Evolutionary conservation across 306 rosid genomes (phyloP).

Genomic region (Malus sylvestris): DNA sequence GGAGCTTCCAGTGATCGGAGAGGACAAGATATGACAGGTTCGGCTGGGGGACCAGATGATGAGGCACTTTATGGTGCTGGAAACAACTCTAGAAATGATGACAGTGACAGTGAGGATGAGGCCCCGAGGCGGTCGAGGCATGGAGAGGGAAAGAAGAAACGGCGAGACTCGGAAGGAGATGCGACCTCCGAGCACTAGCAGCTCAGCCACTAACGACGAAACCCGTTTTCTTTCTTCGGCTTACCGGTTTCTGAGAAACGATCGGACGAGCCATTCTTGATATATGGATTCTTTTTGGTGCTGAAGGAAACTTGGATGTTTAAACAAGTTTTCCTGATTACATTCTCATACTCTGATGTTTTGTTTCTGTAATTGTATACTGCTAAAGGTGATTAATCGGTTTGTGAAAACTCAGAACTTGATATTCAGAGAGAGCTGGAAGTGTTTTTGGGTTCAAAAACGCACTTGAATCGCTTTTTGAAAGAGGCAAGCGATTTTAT

Average conservation of each 20-base stretch:
- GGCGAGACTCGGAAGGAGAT: conserved; percentile 61
- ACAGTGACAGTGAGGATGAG: conserved; percentile 93
- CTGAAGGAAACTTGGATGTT: background rate
- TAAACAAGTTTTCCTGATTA: background rate
- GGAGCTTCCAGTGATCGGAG: conserved; percentile 45
- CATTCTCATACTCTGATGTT: no score
- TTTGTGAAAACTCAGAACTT: no score
- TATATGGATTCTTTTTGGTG: conserved; percentile 13
- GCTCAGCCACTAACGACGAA: conserved; percentile 24
- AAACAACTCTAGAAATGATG: conserved; percentile 54
- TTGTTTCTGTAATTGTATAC: no score
- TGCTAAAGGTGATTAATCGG: no score
- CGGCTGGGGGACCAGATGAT: conserved; percentile 61
- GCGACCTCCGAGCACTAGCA: conserved; percentile 42
- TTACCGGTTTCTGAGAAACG: conserved; percentile 13
- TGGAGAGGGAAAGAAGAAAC: conserved; percentile 89
- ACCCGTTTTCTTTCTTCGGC: conserved; percentile 15
- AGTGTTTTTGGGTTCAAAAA: no score
- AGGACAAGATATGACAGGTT: conserved; percentile 62
- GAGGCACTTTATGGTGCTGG: conserved; percentile 44
- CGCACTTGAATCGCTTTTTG: no score
- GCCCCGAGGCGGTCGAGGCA: conserved; percentile 97
- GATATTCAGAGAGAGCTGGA: no score
- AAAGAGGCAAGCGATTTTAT: no score
- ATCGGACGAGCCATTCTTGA: background rate